Conservation (phyloP, 2,329 filamentous ascomycete species). For the Epichloe coenophiala region DNA sequence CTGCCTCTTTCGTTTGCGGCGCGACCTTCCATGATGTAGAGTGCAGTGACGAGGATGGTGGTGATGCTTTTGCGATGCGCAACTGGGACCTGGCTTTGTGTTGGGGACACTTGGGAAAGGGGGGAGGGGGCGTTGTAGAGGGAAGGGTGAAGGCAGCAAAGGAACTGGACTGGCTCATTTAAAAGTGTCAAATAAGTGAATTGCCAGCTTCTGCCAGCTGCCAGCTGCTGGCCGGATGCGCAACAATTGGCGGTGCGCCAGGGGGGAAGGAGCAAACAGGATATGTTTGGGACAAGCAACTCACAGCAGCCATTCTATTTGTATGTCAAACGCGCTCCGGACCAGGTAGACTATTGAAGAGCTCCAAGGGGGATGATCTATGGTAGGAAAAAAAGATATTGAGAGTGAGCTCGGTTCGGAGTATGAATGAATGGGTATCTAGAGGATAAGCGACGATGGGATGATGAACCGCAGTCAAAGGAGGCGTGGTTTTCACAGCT, state of each 20-base stretch:
- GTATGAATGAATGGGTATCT: conserved; percentile 18
- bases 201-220: conserved; percentile 4
- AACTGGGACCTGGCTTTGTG: neutral
- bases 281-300: conserved; percentile 11
- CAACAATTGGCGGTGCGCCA: conserved; percentile 1
- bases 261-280: conserved; percentile 5
- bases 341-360: conserved; percentile 4
- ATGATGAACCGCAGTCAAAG: conserved; percentile 16
- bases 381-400: neutral
- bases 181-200: neutral
- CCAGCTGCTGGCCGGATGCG: neutral
- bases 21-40: conserved; percentile 1
- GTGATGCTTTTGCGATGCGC: neutral
- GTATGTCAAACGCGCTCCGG: conserved; percentile 14
- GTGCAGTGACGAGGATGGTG: neutral
- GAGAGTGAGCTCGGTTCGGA: conserved; percentile 9
- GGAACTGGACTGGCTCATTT: neutral
- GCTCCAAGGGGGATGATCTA: conserved; percentile 1
- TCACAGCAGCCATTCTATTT: conserved; percentile 31
- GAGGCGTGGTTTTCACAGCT: conserved; percentile 20
- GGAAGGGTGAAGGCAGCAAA: conserved; percentile 8
- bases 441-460: conserved; percentile 15
- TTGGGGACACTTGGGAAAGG: neutral
- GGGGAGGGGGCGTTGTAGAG: conserved; percentile 5
- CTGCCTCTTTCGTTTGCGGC: neutral